Conservation (phyloP, 805 yeast species). For the Ogataea ganodermae region DNA sequence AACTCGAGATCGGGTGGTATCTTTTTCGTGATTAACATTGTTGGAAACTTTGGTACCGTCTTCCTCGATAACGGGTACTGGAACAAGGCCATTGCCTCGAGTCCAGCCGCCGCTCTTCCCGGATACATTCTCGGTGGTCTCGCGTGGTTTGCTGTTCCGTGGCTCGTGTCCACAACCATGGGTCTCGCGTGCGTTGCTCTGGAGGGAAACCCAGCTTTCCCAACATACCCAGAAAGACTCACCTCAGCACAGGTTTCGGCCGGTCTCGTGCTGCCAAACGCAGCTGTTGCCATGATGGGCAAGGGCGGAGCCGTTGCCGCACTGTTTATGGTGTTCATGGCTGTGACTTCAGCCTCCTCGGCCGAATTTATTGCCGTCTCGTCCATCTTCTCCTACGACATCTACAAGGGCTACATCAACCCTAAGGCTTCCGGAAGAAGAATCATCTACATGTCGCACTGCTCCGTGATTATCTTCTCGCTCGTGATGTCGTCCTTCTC, state of each 20-base stretch:
- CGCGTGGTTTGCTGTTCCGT: slow-evolving; percentile 91
- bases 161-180: slow-evolving; percentile 78
- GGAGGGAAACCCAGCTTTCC: slow-evolving; percentile 70
- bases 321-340: slow-evolving; percentile 80
- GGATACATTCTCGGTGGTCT: slow-evolving; percentile 88
- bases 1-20: slow-evolving; percentile 83
- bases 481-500: slow-evolving; percentile 79
- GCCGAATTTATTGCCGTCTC: slow-evolving; percentile 90
- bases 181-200: slow-evolving; percentile 82
- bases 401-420: slow-evolving; percentile 77
- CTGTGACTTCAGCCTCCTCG: slow-evolving; percentile 89
- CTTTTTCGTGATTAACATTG: slow-evolving; percentile 83
- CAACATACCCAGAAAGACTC: slow-evolving; percentile 73
- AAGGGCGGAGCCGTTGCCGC: slow-evolving; percentile 87
- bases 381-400: slow-evolving; percentile 81
- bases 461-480: slow-evolving; percentile 58
- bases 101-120: slow-evolving; percentile 81
- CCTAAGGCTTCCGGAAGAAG: slow-evolving; percentile 77
- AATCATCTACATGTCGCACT: slow-evolving; percentile 69
- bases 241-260: slow-evolving; percentile 69
- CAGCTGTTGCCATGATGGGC: slow-evolving; percentile 84
- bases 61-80: slow-evolving; percentile 33
- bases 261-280: slow-evolving; percentile 77
- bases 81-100: slow-evolving; percentile 48
- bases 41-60: slow-evolving; percentile 61